A percentile compares a stretch with the other conserved stretches of the same genome.
These are phyloP conservation scores for Jackrogersella minutella DNA, from an alignment of 495 filamentous ascomycete genomes.

Conservation along the genomic window DNA sequence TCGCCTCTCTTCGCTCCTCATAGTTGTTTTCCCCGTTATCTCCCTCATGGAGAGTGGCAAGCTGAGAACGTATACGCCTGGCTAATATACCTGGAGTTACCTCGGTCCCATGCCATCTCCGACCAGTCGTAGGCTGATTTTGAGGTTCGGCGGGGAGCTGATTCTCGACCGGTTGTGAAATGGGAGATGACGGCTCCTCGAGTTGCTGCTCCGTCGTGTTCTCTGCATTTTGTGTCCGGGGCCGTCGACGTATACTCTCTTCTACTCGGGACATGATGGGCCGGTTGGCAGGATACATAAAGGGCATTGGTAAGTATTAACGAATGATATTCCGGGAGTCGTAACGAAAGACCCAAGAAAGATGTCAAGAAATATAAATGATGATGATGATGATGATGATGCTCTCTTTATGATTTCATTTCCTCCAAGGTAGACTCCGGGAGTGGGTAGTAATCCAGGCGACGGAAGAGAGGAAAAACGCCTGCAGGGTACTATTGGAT, in stretches of 20 bases:
- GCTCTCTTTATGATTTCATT: slow-evolving; percentile 11
- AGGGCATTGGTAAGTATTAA: slow-evolving; percentile 20
- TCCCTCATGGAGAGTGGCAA: neutral
- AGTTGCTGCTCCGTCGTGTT: neutral
- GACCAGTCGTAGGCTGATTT: neutral
- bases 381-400: slow-evolving; percentile 15
- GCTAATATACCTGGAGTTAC: too few species aligned
- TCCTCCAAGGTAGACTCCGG: neutral
- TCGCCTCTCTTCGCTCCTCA: neutral
- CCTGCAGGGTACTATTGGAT: slow-evolving; percentile 32
- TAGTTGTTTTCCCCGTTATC: neutral
- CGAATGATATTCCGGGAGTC: slow-evolving; percentile 23
- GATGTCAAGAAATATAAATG: slow-evolving; percentile 18
- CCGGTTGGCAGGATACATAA: slow-evolving; percentile 3
- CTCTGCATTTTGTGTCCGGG: neutral
- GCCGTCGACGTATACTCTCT: neutral
- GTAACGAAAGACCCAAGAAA: slow-evolving; percentile 31
- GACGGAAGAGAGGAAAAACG: slow-evolving; percentile 4
- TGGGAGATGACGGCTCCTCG: neutral
- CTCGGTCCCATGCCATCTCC: too few species aligned
- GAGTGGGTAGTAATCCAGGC: neutral
- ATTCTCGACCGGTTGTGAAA: neutral
- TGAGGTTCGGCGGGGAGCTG: neutral
- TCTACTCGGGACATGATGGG: neutral
- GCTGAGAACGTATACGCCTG: too few species aligned